Percentiles rank a stretch among this genome's conserved stretches.
Conservation (phyloP, 306 rosid genomes). For the Argentina anserina region DNA sequence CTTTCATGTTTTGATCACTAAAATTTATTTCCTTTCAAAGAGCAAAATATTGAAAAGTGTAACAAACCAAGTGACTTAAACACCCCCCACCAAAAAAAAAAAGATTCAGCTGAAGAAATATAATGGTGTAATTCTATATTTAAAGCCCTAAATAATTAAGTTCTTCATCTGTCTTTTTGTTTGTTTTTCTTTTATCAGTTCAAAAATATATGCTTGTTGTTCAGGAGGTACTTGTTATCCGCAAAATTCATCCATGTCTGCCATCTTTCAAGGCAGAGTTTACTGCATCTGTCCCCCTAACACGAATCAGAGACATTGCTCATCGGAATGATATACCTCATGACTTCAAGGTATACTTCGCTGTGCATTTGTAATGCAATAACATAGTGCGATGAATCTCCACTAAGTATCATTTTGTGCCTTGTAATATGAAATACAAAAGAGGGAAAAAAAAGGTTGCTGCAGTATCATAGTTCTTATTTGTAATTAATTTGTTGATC, state of each 20-base stretch:
- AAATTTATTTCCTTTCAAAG: not conserved
- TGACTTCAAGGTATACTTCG: conserved; percentile 72
- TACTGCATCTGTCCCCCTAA: conserved; percentile 95
- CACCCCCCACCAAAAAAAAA: too few relatives aligned
- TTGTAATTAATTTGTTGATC: conserved; percentile 12
- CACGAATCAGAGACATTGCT: conserved; percentile 98
- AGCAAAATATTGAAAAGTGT: not conserved
- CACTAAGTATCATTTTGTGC: not conserved
- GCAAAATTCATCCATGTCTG: conserved; percentile 90
- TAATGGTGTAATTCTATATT: too few relatives aligned
- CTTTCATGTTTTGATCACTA: not conserved
- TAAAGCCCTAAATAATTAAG: not conserved
- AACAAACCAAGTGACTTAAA: not conserved
- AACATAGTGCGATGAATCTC: not conserved
- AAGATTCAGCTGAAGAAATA: too few relatives aligned
- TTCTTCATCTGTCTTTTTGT: not conserved
- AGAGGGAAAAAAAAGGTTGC: not conserved
- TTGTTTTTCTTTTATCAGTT: conserved; percentile 17
- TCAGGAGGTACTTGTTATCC: conserved; percentile 79
- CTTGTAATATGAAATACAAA: not conserved
- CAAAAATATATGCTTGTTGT: conserved; percentile 20
- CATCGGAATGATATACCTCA: conserved; percentile 94
- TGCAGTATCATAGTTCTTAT: not conserved
- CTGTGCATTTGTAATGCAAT: conserved; percentile 9
- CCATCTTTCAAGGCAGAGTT: conserved; percentile 99